phyloP scores from a whole-genome alignment of 2,329 filamentous ascomycete species.

The Sordariomycetes sp. region DNA sequence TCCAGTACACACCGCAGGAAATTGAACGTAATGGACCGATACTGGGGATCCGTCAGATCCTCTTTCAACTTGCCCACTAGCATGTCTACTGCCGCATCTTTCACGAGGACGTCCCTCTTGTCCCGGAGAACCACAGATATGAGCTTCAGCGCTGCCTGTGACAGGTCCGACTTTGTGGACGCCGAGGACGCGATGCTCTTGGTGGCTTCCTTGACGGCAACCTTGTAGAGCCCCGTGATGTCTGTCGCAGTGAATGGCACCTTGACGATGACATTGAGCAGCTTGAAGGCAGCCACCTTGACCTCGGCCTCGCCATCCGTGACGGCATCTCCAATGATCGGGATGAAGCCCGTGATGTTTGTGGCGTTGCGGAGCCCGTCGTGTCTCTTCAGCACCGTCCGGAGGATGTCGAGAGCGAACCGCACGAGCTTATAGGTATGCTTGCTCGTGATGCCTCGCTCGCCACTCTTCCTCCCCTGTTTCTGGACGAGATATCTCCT shows the following conservation, averaged over 20 bases:
- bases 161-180: constrained; percentile 70
- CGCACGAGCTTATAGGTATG: constrained; percentile 80
- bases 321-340: constrained; percentile 79
- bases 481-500: constrained; percentile 74
- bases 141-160: constrained; percentile 82
- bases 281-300: constrained; percentile 73
- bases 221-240: constrained; percentile 51
- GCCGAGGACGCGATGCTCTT: constrained; percentile 68
- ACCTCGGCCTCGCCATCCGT: constrained; percentile 84
- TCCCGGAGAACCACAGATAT: constrained; percentile 78
- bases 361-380: constrained; percentile 66
- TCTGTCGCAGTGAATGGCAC: constrained; percentile 69
- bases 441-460: constrained; percentile 62
- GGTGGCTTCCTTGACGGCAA: constrained; percentile 78
- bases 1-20: constrained; percentile 83
- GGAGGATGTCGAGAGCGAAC: constrained; percentile 80
- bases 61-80: constrained; percentile 73
- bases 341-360: constrained; percentile 78
- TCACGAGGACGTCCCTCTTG: constrained; percentile 62
- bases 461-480: constrained; percentile 62
- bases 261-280: constrained; percentile 78
- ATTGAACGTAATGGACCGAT: constrained; percentile 88
- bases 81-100: constrained; percentile 72
- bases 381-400: constrained; percentile 78
- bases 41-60: constrained; percentile 84